phyloP scores from a whole-genome alignment of 441 rosid species.

The Brassica hybrid region DNA sequence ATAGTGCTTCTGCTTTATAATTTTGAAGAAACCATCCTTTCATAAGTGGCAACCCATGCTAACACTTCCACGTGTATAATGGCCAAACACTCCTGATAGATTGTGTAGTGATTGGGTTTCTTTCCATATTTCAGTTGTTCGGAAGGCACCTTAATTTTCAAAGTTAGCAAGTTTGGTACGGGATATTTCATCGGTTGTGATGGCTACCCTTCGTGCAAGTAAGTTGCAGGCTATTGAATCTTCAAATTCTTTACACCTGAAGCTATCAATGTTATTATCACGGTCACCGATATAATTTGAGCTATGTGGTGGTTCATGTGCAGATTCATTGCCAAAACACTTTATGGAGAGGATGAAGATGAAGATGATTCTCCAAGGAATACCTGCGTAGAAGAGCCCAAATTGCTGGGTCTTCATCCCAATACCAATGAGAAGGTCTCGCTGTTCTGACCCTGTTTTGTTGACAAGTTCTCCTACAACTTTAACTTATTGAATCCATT shows the following conservation, averaged over 20 bases:
- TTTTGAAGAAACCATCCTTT: neutral
- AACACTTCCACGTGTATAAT: neutral
- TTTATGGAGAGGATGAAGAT: constrained; percentile 82
- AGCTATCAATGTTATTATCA: constrained; percentile 5
- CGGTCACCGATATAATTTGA: constrained; percentile 27
- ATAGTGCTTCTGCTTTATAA: neutral
- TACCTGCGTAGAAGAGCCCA: constrained; percentile 70
- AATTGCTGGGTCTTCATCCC: constrained; percentile 83
- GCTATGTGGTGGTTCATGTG: constrained; percentile 36
- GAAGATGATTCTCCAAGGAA: constrained; percentile 59
- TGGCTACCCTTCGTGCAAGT: constrained; percentile 97
- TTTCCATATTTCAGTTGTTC: constrained; percentile 69
- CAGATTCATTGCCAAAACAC: constrained; percentile 87
- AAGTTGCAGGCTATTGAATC: constrained; percentile 48
- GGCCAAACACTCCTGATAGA: constrained; percentile 7
- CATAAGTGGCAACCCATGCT: neutral
- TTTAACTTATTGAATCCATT: constrained; percentile 17
- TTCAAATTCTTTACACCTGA: neutral
- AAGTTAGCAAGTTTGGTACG: constrained; percentile 83
- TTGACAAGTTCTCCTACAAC: constrained; percentile 8
- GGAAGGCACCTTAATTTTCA: constrained; percentile 88
- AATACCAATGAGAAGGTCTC: constrained; percentile 89
- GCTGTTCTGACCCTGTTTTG: constrained; percentile 31
- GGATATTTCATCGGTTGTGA: constrained; percentile 97
- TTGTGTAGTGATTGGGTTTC: constrained; percentile 28